Conservation (phyloP, 2,329 filamentous ascomycete genomes). For the Sarocladiaceae sp. region DNA sequence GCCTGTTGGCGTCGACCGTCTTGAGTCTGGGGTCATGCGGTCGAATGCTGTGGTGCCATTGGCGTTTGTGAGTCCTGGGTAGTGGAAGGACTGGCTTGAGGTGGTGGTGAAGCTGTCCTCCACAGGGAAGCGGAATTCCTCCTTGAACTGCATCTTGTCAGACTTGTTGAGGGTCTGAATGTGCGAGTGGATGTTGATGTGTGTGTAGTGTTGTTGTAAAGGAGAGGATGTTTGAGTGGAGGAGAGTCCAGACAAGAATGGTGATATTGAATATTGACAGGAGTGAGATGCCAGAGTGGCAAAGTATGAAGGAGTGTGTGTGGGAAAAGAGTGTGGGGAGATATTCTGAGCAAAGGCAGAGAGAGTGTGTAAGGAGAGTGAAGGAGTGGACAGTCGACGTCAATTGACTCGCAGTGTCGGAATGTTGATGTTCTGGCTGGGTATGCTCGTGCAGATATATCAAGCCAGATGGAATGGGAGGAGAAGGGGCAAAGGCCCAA, state of each 20-base stretch:
- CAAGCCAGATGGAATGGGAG: slow-evolving; percentile 30
- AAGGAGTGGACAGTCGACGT: slow-evolving; percentile 14
- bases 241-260: slow-evolving; percentile 10
- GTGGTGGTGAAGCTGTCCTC: slow-evolving; percentile 33
- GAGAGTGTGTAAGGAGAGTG: slow-evolving; percentile 15
- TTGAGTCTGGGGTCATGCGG: slow-evolving; percentile 39
- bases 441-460: slow-evolving; percentile 39
- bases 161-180: neutral
- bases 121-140: slow-evolving; percentile 34
- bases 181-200: slow-evolving; percentile 11
- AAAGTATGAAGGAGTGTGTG: slow-evolving; percentile 5
- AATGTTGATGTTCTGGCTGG: slow-evolving; percentile 12
- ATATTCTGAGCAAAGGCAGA: slow-evolving; percentile 1
- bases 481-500: neutral
- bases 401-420: slow-evolving; percentile 13
- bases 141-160: slow-evolving; percentile 33
- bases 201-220: too few relatives aligned
- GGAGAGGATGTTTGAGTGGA: slow-evolving; percentile 11
- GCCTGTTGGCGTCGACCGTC: slow-evolving; percentile 38
- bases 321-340: slow-evolving; percentile 9
- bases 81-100: slow-evolving; percentile 31
- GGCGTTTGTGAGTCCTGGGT: slow-evolving; percentile 34
- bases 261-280: slow-evolving; percentile 10
- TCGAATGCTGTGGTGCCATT: slow-evolving; percentile 35
- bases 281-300: slow-evolving; percentile 6